A percentile compares a stretch with the other conserved stretches of the same genome.
phyloP scores from a whole-genome alignment of 2,329 filamentous ascomycete species.

The Daldinia sp. region DNA sequence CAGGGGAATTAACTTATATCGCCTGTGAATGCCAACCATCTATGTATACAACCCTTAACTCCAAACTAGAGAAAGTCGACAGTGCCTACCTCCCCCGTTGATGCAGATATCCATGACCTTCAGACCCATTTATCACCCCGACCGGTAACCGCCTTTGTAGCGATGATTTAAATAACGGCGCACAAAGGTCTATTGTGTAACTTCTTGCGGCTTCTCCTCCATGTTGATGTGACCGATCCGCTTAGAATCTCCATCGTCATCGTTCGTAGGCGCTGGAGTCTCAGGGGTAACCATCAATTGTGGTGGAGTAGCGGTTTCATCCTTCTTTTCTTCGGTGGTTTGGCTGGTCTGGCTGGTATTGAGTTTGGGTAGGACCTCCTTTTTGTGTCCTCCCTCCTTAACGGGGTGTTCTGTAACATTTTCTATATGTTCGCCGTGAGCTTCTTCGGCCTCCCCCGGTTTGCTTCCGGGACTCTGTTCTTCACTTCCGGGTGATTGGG shows the following conservation, averaged over 20 bases:
- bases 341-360: slow-evolving; percentile 46
- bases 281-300: slow-evolving; percentile 63
- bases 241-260: slow-evolving; percentile 56
- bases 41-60: slow-evolving; percentile 45
- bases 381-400: slow-evolving; percentile 20
- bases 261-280: slow-evolving; percentile 57
- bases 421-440: slow-evolving; percentile 54
- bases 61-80: slow-evolving; percentile 34
- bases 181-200: slow-evolving; percentile 52
- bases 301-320: slow-evolving; percentile 52
- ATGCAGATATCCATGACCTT: slow-evolving; percentile 40
- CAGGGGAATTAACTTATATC: slow-evolving; percentile 33
- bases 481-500: slow-evolving; percentile 19
- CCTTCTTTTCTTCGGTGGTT: slow-evolving; percentile 19
- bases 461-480: slow-evolving; percentile 52
- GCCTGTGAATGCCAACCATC: slow-evolving; percentile 43
- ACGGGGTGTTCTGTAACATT: slow-evolving; percentile 41
- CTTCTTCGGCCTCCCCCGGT: slow-evolving; percentile 48
- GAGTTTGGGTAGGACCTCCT: slow-evolving; percentile 29
- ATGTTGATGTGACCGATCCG: slow-evolving; percentile 58
- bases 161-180: slow-evolving; percentile 17
- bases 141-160: slow-evolving; percentile 1
- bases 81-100: slow-evolving; percentile 28
- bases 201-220: slow-evolving; percentile 52
- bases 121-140: slow-evolving; percentile 22